These are phyloP conservation scores for Macadamia integrifolia DNA, from an alignment of 164 flowering plant species.

Conservation along the genomic window DNA sequence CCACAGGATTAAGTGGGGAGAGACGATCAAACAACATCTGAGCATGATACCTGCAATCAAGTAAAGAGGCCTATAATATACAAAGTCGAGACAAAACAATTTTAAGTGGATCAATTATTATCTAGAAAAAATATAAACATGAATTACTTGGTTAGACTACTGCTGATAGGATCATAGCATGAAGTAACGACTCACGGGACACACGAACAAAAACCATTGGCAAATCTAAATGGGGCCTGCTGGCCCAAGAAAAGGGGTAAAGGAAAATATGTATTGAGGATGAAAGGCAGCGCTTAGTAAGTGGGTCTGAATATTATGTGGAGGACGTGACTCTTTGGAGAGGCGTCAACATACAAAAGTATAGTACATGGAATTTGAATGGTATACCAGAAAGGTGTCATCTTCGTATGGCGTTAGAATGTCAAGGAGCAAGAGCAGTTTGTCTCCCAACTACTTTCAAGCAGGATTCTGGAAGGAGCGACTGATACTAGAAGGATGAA, in stretches of 20 bases:
- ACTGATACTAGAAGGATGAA: too few species aligned
- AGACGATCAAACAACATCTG: conserved; percentile 73
- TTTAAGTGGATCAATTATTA: neutral
- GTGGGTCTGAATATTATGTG: too few species aligned
- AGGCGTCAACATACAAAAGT: too few species aligned
- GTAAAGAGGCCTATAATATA: neutral
- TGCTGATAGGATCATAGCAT: neutral
- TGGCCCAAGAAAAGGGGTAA: neutral
- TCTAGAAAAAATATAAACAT: neutral
- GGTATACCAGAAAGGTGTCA: too few species aligned
- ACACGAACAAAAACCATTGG: neutral
- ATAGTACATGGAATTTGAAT: too few species aligned
- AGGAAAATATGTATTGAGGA: too few species aligned
- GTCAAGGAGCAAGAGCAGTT: too few species aligned
- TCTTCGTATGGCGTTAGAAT: too few species aligned
- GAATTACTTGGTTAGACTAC: neutral
- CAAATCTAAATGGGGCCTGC: neutral
- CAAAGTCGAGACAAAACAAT: neutral
- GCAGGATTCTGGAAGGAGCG: too few species aligned
- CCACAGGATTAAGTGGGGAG: conserved; percentile 80
- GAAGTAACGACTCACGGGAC: neutral
- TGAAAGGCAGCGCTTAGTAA: too few species aligned
- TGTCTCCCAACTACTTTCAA: too few species aligned
- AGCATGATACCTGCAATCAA: conserved; percentile 76
- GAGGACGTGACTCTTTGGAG: too few species aligned